Evolutionary conservation across 345 rosid species (phyloP), one percentile per base, ranked within the genome.

Genomic region (Melastoma malabathricum): DNA sequence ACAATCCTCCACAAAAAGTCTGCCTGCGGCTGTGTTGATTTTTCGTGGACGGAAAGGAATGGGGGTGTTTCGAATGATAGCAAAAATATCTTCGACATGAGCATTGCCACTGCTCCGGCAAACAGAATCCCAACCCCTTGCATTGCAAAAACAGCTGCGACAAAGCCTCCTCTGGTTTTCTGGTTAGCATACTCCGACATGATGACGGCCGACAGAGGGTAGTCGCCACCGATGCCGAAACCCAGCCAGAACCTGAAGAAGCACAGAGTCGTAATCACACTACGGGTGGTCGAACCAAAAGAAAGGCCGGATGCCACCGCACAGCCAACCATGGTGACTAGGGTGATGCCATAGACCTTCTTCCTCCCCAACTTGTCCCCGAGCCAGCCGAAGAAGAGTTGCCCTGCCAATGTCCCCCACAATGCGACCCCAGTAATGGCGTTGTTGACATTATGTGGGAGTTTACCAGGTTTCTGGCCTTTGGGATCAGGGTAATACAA

Each of bases 171-270:
- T 0, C 83, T 75, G 15, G 79, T 75, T 44, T 60, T 80, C 56
- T 75, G 72, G 47, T 77, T 80, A 0, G 80, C 80, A 43, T 84
- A 79, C 58, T 83, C 90, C 0, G 75, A 74, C 83, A 87, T 87
- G 45, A 81, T 83, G 0, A 86, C 75, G 34, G 93, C 86, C 0
- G 93, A 87, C 41, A 83, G 84, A 27, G 93, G 96, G 47, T 86
- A 86, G 47, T 86, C 96, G 7, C 96, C 93, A 0, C 96, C 93
- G 10, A 86, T 75, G 3, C 93, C 96, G 4, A 84, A 79, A 38
- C 89, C 86, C 0, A 81, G 64, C 89, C 89, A 81, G 53, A 84
- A 82, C 56, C 89, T 62, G 45, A 81, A 81, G 72, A 81, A 84
- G 49, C 86, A 79, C 39, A 84, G 81, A 5, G 76, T 67, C 3